Percentiles rank a stretch among this genome's conserved stretches.
These are phyloP conservation scores for Nemania diffusa DNA, from an alignment of 2,329 filamentous ascomycete genomes.

Conservation along the genomic window DNA sequence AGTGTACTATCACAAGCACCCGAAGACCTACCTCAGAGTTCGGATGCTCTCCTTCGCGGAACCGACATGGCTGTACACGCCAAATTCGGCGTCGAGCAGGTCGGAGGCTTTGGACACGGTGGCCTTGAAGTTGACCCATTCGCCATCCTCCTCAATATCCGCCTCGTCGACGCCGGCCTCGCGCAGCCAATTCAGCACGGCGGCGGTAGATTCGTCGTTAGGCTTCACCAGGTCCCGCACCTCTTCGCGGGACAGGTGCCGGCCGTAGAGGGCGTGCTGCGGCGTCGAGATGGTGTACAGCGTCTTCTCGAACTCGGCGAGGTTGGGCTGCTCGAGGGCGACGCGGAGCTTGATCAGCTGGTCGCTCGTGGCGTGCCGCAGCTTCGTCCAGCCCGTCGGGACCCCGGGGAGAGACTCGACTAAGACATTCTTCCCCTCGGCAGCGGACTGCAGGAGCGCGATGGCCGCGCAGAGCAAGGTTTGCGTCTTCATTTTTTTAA, in stretches of 20 bases:
- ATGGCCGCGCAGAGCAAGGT: conserved; percentile 38
- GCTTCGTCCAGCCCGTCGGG: conserved; percentile 53
- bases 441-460: conserved; percentile 38
- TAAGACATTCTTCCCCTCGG: conserved; percentile 44
- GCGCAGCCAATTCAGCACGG: conserved; percentile 66
- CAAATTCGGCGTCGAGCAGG: conserved; percentile 68
- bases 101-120: conserved; percentile 58
- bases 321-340: conserved; percentile 60
- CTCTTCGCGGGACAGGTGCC: conserved; percentile 70
- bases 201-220: conserved; percentile 55
- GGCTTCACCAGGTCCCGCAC: conserved; percentile 52
- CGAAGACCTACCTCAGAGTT: conserved; percentile 48
- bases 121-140: conserved; percentile 69
- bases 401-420: conserved; percentile 52
- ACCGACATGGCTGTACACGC: conserved; percentile 61
- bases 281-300: conserved; percentile 72
- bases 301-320: conserved; percentile 64
- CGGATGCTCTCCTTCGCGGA: conserved; percentile 60
- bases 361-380: conserved; percentile 50
- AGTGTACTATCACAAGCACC: conserved; percentile 17
- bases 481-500: conserved; percentile 38
- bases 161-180: conserved; percentile 62
- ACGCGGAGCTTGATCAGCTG: conserved; percentile 60
- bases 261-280: conserved; percentile 66
- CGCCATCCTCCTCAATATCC: conserved; percentile 55